Conservation (phyloP, 2,329 filamentous ascomycete genomes). For the Pseudofabraea citricarpa region DNA sequence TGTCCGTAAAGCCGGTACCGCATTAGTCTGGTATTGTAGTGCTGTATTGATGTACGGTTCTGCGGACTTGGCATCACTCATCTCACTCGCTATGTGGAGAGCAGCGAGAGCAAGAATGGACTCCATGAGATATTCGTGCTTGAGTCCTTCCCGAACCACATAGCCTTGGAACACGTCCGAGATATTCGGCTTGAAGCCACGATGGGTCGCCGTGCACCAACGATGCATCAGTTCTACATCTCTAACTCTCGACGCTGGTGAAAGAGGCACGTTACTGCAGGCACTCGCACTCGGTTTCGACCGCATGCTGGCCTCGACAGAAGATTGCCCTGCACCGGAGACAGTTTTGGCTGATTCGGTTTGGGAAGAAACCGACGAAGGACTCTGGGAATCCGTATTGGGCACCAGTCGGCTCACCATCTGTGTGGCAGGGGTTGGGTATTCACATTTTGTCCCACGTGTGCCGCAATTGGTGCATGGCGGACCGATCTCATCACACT, state of each 20-base stretch:
- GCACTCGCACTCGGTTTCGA: background rate
- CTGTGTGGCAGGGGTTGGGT: too few species aligned
- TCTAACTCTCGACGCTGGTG: background rate
- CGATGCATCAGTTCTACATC: conserved; percentile 9
- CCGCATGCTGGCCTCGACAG: too few species aligned
- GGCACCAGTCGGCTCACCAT: too few species aligned
- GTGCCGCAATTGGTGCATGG: conserved; percentile 5
- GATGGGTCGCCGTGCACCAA: conserved; percentile 4
- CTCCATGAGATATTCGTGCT: conserved; percentile 9
- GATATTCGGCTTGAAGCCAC: background rate
- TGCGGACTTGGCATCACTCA: background rate
- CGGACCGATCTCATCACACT: conserved; percentile 7
- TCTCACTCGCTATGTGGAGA: conserved; percentile 9
- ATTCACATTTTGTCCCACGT: conserved; percentile 1
- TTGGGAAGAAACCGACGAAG: background rate
- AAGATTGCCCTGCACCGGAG: too few species aligned
- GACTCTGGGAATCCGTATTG: background rate
- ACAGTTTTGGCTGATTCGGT: background rate
- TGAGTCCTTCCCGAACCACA: conserved; percentile 1
- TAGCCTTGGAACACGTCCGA: conserved; percentile 2
- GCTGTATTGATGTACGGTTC: background rate
- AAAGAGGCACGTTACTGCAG: too few species aligned
- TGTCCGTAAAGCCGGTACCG: conserved; percentile 3
- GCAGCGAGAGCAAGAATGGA: conserved; percentile 7
- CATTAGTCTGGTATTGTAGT: conserved; percentile 9